These are phyloP conservation scores for Jimgerdemannia flammicorona DNA, from an alignment of 192 early-diverging fungal genomes.

Conservation along the genomic window DNA sequence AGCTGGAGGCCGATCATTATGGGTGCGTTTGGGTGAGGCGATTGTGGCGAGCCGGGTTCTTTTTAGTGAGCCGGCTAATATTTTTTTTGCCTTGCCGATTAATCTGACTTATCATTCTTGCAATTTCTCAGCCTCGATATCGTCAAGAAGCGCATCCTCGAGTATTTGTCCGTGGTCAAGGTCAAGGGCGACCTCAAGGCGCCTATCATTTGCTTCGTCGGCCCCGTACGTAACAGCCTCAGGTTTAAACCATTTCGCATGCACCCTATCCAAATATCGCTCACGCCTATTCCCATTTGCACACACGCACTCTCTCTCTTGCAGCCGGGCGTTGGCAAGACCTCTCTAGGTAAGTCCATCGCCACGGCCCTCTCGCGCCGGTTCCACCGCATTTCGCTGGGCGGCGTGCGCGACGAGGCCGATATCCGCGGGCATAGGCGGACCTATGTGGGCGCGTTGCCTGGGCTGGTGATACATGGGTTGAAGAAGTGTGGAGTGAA, in stretches of 20 bases:
- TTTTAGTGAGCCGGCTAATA: no score
- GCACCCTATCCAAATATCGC: no score
- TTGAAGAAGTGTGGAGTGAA: constrained; percentile 63
- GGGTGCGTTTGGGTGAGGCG: constrained; percentile 33
- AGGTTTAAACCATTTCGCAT: background rate
- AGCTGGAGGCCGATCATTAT: constrained; percentile 79
- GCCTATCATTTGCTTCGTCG: constrained; percentile 73
- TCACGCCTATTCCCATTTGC: no score
- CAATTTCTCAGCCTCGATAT: constrained; percentile 46
- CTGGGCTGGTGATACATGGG: constrained; percentile 76
- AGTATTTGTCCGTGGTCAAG: constrained; percentile 82
- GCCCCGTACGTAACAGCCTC: constrained; percentile 43
- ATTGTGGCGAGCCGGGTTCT: background rate
- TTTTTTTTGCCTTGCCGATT: no score
- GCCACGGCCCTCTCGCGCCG: constrained; percentile 70
- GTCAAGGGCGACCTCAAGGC: constrained; percentile 67
- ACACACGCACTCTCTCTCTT: constrained; percentile 7
- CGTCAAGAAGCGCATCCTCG: constrained; percentile 78
- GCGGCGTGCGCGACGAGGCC: constrained; percentile 84
- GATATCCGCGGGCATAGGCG: constrained; percentile 86
- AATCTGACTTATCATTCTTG: no score
- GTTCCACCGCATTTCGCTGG: constrained; percentile 80
- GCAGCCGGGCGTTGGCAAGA: constrained; percentile 70
- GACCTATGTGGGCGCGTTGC: constrained; percentile 85
- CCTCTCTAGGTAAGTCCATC: constrained; percentile 76